A percentile compares a stretch with the other conserved stretches of the same genome.
Evolutionary conservation across 1,284 basidiomycete genomes (phyloP).

Genomic region (Puccinia horiana): DNA sequence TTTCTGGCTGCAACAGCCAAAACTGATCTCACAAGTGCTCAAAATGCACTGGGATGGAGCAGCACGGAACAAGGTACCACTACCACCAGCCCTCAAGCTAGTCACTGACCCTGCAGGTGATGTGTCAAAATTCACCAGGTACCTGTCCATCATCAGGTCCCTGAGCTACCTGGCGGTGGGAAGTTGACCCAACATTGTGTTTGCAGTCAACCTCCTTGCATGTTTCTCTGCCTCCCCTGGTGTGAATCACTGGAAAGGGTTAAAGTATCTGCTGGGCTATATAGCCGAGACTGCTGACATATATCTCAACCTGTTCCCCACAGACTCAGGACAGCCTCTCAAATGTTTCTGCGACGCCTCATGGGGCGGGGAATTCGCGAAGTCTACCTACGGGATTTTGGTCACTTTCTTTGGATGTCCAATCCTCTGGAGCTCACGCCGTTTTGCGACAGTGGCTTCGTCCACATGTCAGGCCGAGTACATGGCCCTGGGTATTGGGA

Average conservation of each 20-base stretch:
- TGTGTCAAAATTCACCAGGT: neutral
- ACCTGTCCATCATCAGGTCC: no score
- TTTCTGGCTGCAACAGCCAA: neutral
- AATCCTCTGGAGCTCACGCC: neutral
- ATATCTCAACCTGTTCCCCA: no score
- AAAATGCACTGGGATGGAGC: neutral
- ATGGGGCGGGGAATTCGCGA: constrained; percentile 14
- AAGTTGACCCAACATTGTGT: neutral
- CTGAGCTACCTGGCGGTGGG: no score
- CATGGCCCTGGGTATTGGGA: constrained; percentile 24
- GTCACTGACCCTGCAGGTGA: neutral
- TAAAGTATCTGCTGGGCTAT: neutral
- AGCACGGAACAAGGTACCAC: neutral
- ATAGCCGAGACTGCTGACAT: neutral
- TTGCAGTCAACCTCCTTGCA: constrained; percentile 1
- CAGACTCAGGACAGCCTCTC: neutral
- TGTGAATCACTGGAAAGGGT: neutral
- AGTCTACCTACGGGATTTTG: constrained; percentile 11
- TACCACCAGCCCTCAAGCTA: neutral
- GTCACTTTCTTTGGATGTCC: constrained; percentile 4
- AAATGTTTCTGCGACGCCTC: constrained; percentile 6
- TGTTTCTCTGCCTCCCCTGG: neutral
- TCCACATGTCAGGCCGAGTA: constrained; percentile 29
- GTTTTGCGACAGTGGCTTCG: neutral
- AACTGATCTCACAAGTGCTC: neutral